These are phyloP conservation scores for Populus hybrid DNA, from an alignment of 441 rosid genomes.

Conservation along the genomic window DNA sequence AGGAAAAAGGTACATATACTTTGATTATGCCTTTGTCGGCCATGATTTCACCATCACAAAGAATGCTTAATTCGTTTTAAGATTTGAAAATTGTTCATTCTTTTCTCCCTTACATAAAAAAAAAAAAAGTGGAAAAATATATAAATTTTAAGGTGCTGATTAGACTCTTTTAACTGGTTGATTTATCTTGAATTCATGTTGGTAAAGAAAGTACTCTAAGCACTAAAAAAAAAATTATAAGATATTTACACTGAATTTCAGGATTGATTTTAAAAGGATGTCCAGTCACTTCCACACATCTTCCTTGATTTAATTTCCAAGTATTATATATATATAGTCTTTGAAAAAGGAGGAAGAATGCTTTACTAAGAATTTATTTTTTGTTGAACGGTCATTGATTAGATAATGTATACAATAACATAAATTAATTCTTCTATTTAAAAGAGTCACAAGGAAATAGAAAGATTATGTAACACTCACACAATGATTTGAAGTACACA, in stretches of 20 bases:
- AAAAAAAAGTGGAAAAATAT: constrained; percentile 1
- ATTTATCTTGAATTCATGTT: background rate
- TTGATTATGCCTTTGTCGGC: constrained; percentile 59
- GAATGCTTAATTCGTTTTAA: no score
- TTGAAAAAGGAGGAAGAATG: no score
- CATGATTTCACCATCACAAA: constrained; percentile 36
- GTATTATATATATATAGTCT: background rate
- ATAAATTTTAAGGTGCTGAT: background rate
- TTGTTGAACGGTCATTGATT: background rate
- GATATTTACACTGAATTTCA: background rate
- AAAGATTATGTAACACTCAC: background rate
- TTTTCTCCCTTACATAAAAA: background rate
- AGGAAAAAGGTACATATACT: constrained; percentile 36
- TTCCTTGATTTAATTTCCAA: background rate
- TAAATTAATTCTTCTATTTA: no score
- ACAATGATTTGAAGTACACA: background rate
- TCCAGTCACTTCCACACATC: no score
- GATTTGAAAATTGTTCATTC: no score
- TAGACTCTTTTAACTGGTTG: background rate
- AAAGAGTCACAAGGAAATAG: background rate
- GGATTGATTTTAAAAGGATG: background rate
- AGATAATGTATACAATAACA: background rate
- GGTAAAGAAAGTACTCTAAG: background rate
- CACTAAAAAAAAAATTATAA: background rate
- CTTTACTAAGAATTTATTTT: no score